Evolutionary conservation across 2,329 filamentous ascomycete species (phyloP).

Genomic region (Ceratocystis smalleyi): DNA sequence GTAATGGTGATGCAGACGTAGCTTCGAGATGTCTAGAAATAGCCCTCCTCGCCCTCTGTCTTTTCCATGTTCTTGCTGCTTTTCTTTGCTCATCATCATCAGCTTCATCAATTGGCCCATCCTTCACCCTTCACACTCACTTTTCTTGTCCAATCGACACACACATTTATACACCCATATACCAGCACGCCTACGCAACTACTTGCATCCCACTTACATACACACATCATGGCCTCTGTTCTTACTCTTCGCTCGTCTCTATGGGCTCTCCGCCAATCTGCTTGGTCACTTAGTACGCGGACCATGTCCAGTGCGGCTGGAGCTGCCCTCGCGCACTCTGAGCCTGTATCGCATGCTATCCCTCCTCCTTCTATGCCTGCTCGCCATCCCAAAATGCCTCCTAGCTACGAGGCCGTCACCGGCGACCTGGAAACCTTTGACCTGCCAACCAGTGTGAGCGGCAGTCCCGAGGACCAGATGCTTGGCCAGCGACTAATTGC

Average conservation of each 20-base stretch:
- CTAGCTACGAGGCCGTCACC: constrained; percentile 3
- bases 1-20: background rate
- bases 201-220: background rate
- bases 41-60: background rate
- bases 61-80: background rate
- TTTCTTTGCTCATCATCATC: background rate
- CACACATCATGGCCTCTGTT: background rate
- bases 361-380: background rate
- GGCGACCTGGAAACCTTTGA: constrained; percentile 27
- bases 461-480: constrained; percentile 23
- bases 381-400: constrained; percentile 13
- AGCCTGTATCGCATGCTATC: background rate
- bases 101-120: background rate
- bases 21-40: background rate
- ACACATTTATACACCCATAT: background rate
- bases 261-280: background rate
- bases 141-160: background rate
- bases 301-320: constrained; percentile 3
- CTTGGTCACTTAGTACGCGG: background rate
- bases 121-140: background rate
- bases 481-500: constrained; percentile 29
- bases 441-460: constrained; percentile 27
- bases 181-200: no score
- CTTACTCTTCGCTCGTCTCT: background rate
- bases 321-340: background rate